Conservation (phyloP, 768 basidiomycete species). For the Neoboletus magnificus region DNA sequence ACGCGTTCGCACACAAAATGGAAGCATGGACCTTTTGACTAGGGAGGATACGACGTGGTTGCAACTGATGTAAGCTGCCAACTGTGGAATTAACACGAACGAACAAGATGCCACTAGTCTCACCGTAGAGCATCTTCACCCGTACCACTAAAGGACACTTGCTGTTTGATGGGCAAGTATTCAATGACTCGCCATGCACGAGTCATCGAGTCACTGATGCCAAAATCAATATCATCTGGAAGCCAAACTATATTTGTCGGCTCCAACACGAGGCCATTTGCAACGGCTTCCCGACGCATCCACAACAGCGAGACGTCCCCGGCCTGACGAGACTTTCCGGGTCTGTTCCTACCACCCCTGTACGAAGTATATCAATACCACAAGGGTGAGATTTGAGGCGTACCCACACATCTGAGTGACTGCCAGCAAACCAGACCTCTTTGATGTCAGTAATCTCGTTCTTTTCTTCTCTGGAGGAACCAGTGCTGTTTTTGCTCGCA, state of each 20-base stretch:
- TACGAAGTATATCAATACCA: background rate
- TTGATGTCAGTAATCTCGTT: conserved; percentile 32
- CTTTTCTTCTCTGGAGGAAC: background rate
- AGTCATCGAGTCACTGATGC: too few relatives aligned
- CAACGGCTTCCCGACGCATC: conserved; percentile 33
- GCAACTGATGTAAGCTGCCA: conserved; percentile 12
- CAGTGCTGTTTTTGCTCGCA: background rate
- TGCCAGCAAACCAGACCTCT: conserved; percentile 67
- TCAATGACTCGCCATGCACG: too few relatives aligned
- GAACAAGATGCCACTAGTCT: background rate
- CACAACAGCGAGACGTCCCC: conserved; percentile 30
- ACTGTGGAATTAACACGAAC: background rate
- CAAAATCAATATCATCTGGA: conserved; percentile 24
- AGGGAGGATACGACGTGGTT: conserved; percentile 28
- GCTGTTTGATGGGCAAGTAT: too few relatives aligned
- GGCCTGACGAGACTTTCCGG: conserved; percentile 18
- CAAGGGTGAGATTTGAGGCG: background rate
- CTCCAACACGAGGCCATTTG: conserved; percentile 24
- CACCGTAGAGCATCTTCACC: conserved; percentile 18
- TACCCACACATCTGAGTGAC: conserved; percentile 27
- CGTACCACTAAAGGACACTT: too few relatives aligned
- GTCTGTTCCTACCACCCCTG: conserved; percentile 25
- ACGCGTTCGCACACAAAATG: conserved; percentile 20
- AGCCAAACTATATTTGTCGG: conserved; percentile 28
- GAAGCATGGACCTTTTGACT: conserved; percentile 28